Evolutionary conservation across 345 rosid genomes (phyloP), one percentile per base, ranked within the genome.

Genomic region (Mangifera indica): DNA sequence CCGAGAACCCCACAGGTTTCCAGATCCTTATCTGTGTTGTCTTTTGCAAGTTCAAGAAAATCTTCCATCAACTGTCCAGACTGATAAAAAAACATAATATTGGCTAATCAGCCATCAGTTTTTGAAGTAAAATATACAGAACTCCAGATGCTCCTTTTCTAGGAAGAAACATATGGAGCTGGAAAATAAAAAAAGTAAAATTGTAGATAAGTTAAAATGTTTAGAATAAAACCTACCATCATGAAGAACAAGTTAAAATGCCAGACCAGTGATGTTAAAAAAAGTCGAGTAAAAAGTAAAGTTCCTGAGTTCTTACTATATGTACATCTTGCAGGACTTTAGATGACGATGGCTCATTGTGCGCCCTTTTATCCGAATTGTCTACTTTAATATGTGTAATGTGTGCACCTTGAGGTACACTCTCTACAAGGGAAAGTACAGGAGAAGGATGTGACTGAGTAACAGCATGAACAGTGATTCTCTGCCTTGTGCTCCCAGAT

Each of bases 1-100:
- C 91, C 87, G 37, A 93, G 98, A 77, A 88, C 79, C 24, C 97
- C 98, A 76, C 98, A 91, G 40, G 97, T 91, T 83, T 93, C 98
- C 54, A 91, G 91, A 81, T 93, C 96, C 56, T 88, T 85, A 75
- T 88, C 85, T 18, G 98, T 89, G 81, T 91, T 93, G 70, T 88
- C 92, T 81, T 84, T 84, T 32, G 97, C 93, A 65, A 93, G 90
- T 76, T 89, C 91, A 68, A 88, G 89, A 75, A 93, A 93, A 83
- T 89, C 88, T 79, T 91, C 97, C 87, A 88, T 77, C 81, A 93
- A 82, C 70, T 69, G 85, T 17, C 80, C 88, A 17, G 97, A 89
- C 92, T 89, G 77, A 51, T 14, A 62, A 48, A 54, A 46, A 55
- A 66, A 72, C 22, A 20, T 4, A 26, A n/a, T 40, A 66, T 48